Conservation (phyloP, 371 early-diverging fungal genomes). For the Rhizopus arrhizus region DNA sequence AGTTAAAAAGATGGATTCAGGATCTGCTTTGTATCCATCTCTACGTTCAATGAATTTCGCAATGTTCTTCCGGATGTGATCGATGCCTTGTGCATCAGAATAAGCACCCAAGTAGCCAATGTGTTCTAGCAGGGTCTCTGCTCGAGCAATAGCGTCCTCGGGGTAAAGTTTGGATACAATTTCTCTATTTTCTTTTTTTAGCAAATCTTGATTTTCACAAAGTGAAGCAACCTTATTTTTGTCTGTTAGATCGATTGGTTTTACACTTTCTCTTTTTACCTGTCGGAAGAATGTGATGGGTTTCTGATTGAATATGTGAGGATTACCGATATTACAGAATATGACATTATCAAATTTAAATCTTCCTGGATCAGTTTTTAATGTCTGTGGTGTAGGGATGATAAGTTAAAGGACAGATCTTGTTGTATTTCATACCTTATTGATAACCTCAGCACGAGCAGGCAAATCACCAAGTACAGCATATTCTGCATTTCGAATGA, state of each 20-base stretch:
- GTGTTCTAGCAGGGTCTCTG: constrained; percentile 64
- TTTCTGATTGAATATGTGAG: constrained; percentile 87
- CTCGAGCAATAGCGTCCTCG: constrained; percentile 83
- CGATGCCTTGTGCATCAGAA: constrained; percentile 91
- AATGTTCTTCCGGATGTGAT: constrained; percentile 79
- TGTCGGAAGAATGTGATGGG: constrained; percentile 96
- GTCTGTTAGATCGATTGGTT: neutral
- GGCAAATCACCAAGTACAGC: constrained; percentile 11
- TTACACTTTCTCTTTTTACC: constrained; percentile 42
- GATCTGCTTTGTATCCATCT: constrained; percentile 77
- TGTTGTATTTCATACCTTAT: constrained; percentile 1
- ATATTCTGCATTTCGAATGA: constrained; percentile 3
- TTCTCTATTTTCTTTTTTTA: constrained; percentile 56
- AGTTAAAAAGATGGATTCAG: constrained; percentile 86
- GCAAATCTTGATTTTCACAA: constrained; percentile 84
- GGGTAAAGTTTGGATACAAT: constrained; percentile 69
- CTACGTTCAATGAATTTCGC: constrained; percentile 84
- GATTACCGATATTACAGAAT: constrained; percentile 95
- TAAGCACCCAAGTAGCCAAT: constrained; percentile 89
- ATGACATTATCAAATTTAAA: constrained; percentile 67
- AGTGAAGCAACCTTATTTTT: constrained; percentile 73
- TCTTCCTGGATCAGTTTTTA: neutral
- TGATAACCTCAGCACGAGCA: constrained; percentile 5
- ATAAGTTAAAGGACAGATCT: too few species aligned
- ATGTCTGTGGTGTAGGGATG: neutral